phyloP scores from a whole-genome alignment of 495 filamentous ascomycete genomes.

The Staphylotrichum longicolle region DNA sequence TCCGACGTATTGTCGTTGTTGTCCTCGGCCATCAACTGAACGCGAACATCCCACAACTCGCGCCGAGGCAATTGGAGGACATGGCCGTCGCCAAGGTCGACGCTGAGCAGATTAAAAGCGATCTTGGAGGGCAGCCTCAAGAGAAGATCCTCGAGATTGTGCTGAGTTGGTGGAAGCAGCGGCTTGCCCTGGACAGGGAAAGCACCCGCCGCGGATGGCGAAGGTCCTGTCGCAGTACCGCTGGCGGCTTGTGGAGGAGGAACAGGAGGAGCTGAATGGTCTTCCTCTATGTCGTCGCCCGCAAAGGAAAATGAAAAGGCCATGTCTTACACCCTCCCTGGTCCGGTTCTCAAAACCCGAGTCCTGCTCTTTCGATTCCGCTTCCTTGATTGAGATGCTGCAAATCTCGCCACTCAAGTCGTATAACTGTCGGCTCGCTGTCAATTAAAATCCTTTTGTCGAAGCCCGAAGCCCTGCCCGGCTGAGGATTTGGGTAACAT shows the following conservation, averaged over 20 bases:
- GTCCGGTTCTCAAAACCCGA: not conserved
- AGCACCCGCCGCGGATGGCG: conserved; percentile 39
- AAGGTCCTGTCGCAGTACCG: conserved; percentile 9
- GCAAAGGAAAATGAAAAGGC: conserved; percentile 77
- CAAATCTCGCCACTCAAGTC: too few relatives aligned
- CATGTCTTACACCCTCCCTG: conserved; percentile 7
- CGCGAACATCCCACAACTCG: conserved; percentile 88
- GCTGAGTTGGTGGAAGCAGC: conserved; percentile 46
- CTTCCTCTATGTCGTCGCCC: conserved; percentile 79
- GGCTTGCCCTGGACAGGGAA: conserved; percentile 51
- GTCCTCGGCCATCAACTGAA: conserved; percentile 92
- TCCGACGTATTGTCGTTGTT: conserved; percentile 39
- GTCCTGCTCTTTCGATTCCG: not conserved
- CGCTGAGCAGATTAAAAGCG: conserved; percentile 62
- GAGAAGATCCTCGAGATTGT: conserved; percentile 55
- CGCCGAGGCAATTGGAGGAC: conserved; percentile 68
- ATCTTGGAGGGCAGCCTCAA: conserved; percentile 73
- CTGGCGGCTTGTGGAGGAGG: conserved; percentile 20
- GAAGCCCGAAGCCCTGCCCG: too few relatives aligned
- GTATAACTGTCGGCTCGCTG: not conserved
- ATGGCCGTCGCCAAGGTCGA: conserved; percentile 48
- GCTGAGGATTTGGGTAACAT: too few relatives aligned
- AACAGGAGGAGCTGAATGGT: conserved; percentile 42
- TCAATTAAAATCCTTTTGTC: too few relatives aligned
- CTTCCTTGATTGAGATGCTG: too few relatives aligned